Evolutionary conservation across 371 early-diverging fungal genomes (phyloP), one percentile per base, ranked within the genome.

Genomic region (Zopfochytrium polystomum): DNA sequence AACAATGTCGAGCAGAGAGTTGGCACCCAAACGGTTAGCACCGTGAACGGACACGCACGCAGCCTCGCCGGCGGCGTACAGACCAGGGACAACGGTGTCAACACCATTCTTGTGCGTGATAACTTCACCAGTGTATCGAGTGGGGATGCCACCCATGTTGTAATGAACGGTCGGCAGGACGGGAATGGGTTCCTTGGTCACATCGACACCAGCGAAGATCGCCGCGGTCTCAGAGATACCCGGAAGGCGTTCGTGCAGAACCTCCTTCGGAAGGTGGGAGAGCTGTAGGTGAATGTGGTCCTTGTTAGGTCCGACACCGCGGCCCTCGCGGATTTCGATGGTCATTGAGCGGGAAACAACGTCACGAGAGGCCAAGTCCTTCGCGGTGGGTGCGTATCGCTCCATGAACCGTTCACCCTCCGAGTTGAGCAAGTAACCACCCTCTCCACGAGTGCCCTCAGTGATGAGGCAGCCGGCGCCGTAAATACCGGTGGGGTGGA

Each of bases 91-190:
- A 52, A 79, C 57, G 2, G 47, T 44, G 70, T 80, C 79, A 51
- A 76, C 69, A 52, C 86, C 82, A 60, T 78, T 62, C 62, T 66
- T 58, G 66, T 73, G 62, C 47, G 79, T 80, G 72, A 95, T 72
- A 20, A 95, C 96, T 79, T 97, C 92, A 65, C 98, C 98, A 52
- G 95, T 95, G 87, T 92, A 96, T 57, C 84, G 84, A 47, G 96
- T 96, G 31, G 96, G 97, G 63, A 97, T 96, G 77, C 98, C 96
- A 73, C 98, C 98, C 96, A 96, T 96, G 85, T 96, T 97, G 87
- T 96, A 97, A 77, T 97, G 98, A 66, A 96, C 98, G 61, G 98
- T 96, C 61, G 98, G 98, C 56, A 97, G 80, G 46, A 97, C 97
- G n/a, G 98, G 98, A 73, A 97, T 97, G 44, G 98, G 95, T 73